Percentiles rank a stretch among this genome's conserved stretches.
Evolutionary conservation across 148 eudicot species (phyloP).

Genomic region (Rhododendron mucronatum): DNA sequence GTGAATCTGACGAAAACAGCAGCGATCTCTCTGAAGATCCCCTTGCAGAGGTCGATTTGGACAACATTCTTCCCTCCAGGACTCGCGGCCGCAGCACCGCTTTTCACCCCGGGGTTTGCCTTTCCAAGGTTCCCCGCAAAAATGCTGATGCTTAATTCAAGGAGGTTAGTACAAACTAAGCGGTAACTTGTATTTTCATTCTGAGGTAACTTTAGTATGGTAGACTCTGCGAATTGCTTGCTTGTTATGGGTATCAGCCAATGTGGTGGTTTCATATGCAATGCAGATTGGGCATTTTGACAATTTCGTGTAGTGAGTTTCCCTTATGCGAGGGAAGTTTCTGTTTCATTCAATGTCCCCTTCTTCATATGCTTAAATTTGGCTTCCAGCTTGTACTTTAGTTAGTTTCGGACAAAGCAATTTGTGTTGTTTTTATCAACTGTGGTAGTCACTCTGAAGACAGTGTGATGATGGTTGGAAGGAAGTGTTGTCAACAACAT

Average conservation of each 20-base stretch:
- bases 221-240: constrained; percentile 3
- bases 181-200: neutral
- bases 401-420: neutral
- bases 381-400: neutral
- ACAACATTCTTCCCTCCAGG: constrained; percentile 77
- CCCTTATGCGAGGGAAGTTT: neutral
- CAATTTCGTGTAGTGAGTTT: neutral
- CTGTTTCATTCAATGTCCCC: neutral
- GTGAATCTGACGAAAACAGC: constrained; percentile 31
- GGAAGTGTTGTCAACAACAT: neutral
- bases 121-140: constrained; percentile 31
- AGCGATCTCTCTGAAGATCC: constrained; percentile 75
- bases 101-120: constrained; percentile 32
- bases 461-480: neutral
- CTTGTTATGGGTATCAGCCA: neutral
- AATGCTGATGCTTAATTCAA: constrained; percentile 35
- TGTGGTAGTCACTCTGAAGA: neutral
- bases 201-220: neutral
- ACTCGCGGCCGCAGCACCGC: constrained; percentile 42
- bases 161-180: neutral
- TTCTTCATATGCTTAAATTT: neutral
- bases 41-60: constrained; percentile 75
- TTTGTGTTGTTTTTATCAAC: neutral
- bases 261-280: neutral
- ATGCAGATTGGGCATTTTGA: neutral